A percentile compares a stretch with the other conserved stretches of the same genome.
Conservation (phyloP, 768 basidiomycete species). For the Boletus insuetus region DNA sequence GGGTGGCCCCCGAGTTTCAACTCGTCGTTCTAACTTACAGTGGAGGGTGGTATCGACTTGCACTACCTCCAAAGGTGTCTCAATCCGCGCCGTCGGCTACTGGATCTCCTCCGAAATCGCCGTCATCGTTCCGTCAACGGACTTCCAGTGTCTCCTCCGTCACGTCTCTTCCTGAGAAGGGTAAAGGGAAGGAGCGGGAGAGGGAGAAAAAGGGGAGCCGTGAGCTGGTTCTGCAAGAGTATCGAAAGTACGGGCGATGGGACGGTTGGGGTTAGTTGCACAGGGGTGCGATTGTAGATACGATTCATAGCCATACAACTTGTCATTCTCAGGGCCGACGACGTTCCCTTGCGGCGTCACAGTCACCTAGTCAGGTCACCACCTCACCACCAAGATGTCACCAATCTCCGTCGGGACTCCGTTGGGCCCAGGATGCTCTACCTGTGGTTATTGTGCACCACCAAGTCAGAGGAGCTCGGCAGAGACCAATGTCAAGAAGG, state of each 20-base stretch:
- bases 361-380: not conserved
- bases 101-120: slow-evolving; percentile 45
- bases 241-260: slow-evolving; percentile 81
- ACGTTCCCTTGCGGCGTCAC: no score
- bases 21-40: slow-evolving; percentile 83
- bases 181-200: slow-evolving; percentile 57
- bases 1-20: slow-evolving; percentile 55
- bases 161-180: slow-evolving; percentile 44
- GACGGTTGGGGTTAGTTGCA: slow-evolving; percentile 71
- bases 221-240: slow-evolving; percentile 72
- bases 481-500: slow-evolving; percentile 45
- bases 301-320: no score
- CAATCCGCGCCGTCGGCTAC: slow-evolving; percentile 20
- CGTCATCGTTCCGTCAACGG: slow-evolving; percentile 40
- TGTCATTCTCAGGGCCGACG: no score
- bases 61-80: slow-evolving; percentile 46
- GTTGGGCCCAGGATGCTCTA: slow-evolving; percentile 31
- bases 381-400: slow-evolving; percentile 16
- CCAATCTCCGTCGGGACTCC: slow-evolving; percentile 28
- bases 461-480: slow-evolving; percentile 44
- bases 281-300: not conserved
- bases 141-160: slow-evolving; percentile 57
- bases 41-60: slow-evolving; percentile 90
- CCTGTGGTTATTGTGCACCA: slow-evolving; percentile 68
- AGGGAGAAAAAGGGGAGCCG: slow-evolving; percentile 56